Evolutionary conservation across 2,329 filamentous ascomycete species (phyloP).

Genomic region (Tolypocladium album): DNA sequence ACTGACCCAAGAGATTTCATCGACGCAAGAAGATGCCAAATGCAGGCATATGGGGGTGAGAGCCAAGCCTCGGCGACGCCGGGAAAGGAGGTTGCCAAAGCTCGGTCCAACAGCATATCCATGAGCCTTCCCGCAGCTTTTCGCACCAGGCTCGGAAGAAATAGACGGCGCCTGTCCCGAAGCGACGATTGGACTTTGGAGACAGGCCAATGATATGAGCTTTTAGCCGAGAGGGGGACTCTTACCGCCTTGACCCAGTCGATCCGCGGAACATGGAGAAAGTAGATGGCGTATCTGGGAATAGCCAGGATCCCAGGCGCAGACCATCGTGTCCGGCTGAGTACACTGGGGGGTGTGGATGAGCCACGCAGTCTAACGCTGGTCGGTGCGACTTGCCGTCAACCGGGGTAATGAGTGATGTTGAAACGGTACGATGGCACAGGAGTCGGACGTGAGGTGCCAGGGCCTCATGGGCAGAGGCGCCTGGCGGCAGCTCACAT

Average conservation of each 20-base stretch:
- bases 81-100: neutral
- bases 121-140: neutral
- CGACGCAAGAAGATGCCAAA: neutral
- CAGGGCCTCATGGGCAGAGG: neutral
- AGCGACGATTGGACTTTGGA: neutral
- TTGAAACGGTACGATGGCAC: neutral
- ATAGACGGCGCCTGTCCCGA: neutral
- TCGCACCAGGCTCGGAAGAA: neutral
- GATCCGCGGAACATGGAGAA: conserved; percentile 2
- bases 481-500: neutral
- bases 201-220: conserved; percentile 3
- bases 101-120: neutral
- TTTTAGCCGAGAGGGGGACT: conserved; percentile 4
- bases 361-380: conserved; percentile 4
- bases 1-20: neutral
- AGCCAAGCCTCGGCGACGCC: conserved; percentile 3
- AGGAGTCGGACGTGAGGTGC: neutral
- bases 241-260: conserved; percentile 1
- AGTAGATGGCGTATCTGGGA: conserved; percentile 1
- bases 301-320: conserved; percentile 3
- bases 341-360: neutral
- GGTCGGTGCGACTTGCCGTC: conserved; percentile 7
- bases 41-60: neutral
- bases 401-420: conserved; percentile 1
- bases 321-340: conserved; percentile 1